Base-by-base conservation (phyloP, 2,329 filamentous ascomycete genomes). In the Torrubiellomyces zombiae region DNA sequence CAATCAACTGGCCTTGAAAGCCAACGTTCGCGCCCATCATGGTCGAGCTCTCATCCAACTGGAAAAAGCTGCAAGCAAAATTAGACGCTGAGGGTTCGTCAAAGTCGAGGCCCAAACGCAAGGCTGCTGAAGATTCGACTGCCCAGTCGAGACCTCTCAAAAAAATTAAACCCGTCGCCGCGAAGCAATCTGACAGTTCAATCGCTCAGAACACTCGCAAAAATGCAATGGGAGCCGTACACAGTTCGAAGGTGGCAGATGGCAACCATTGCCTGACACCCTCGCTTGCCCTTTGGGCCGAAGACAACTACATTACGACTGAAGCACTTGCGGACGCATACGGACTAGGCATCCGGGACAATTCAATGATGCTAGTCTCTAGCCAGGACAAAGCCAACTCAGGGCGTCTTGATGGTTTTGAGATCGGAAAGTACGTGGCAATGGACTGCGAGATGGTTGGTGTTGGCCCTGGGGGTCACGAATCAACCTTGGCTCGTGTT, bases 371-470 rank as follows among this genome's bases (percentile, higher is more conserved):
- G 31, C 51, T 68, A 15, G 47, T 51, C 10, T 47, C 57, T 8
- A 47, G 46, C 14, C 49, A 61, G 19, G 60, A 63, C 24, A 62
- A 59, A 21, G 55, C 74, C 32, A 80, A 81, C 41, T 63, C 68
- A 21, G 76, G 76, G 1, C 55, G 71, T 4, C 63, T 67, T 2
- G 48, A 56, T 14, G 67, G 63, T 5, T 53, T 76, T 18, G 68
- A 82, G 26, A 56, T 85, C 12, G 89, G 86, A 25, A 92, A 89
- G 60, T 98, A 92, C 47, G 56, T 98, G 20, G 78, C 80, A 12
- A 69, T 98, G 23, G 89, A 98, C 56, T 98, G 89, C 50, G 89
- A 98, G 55, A 98, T 98, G 89, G 89, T 98, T 14, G 89, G 86
- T 23, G 70, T 91, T 9, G 79, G 77, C 0, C 67, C 68, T 1